Evolutionary conservation across 192 early-diverging fungal genomes (phyloP), one percentile per base, ranked within the genome.

Genomic region (Podila epicladia): DNA sequence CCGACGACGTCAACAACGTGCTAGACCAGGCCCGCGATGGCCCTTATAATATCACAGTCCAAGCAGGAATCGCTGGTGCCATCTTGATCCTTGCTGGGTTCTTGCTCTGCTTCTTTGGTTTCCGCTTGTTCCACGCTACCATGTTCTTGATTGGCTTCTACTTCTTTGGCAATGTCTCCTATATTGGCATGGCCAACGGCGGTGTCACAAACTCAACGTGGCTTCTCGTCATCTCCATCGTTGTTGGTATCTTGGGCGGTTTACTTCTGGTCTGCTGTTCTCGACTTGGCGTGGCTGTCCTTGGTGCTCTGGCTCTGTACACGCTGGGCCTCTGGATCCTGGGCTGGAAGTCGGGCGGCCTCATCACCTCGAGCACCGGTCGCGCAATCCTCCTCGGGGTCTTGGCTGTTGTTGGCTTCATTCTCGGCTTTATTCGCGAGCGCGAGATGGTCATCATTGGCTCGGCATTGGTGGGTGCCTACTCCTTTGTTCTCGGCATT

Each of bases 401-500:
- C 26, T 38, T 86, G 24, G 82, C 65, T 4, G 24, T 71, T 29
- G 38, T 77, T 9, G 83, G 79, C 19, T 76, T 86, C 24, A 17
- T 82, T 59, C 3, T 79, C 17, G 76, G 76, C 35, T 48, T 92
- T 89, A 57, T 64, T 90, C 66, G 89, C 93, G 78, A 88, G 87
- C 8, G 80, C 82, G 76, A 79, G 58, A 71, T 32, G 9, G 76
- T 91, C 9, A 85, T 91, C 32, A 61, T 90, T 33, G 72, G 74
- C 12, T 88, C 88, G 12, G 62, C 83, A 3, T 68, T 90, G 57
- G 62, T 87, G 28, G 88, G 89, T 17, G 75, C 87, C 12, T 88
- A 83, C 50, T 67, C 85, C 8, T 75, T 89, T 31, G 83, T 92
- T 33, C 33, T 86, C 37, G 90, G 88, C 11, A 62, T 91, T 2